Conservation (phyloP, 805 yeast genomes). For the Kurtzmaniella cleridarum region DNA sequence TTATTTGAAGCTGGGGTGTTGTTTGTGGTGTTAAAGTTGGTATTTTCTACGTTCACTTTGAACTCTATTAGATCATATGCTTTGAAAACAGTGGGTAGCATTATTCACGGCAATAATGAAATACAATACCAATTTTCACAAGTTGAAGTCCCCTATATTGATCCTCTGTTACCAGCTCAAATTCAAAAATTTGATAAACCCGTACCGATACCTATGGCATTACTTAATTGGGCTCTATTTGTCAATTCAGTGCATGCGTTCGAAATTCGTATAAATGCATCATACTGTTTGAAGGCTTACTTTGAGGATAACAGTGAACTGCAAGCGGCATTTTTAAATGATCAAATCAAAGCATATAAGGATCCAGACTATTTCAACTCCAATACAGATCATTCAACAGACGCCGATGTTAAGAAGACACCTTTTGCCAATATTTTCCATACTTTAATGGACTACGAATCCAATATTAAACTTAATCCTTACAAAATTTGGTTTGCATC, state of each 20-base stretch:
- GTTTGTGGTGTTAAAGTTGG: slow-evolving; percentile 59
- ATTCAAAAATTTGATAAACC: slow-evolving; percentile 26
- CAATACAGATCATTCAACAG: slow-evolving; percentile 4
- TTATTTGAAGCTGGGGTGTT: slow-evolving; percentile 60
- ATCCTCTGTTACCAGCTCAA: slow-evolving; percentile 56
- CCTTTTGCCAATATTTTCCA: slow-evolving; percentile 61
- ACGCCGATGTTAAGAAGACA: slow-evolving; percentile 16
- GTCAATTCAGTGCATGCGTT: slow-evolving; percentile 81
- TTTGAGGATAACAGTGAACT: slow-evolving; percentile 60
- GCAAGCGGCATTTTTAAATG: slow-evolving; percentile 55
- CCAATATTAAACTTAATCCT: slow-evolving; percentile 63
- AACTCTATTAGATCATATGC: slow-evolving; percentile 63
- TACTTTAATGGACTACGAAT: slow-evolving; percentile 71
- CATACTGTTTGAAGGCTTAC: slow-evolving; percentile 60
- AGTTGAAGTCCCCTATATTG: slow-evolving; percentile 89
- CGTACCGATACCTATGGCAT: slow-evolving; percentile 68
- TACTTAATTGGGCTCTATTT: slow-evolving; percentile 76
- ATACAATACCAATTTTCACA: slow-evolving; percentile 69
- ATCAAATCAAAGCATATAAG: slow-evolving; percentile 49
- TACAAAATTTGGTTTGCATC: slow-evolving; percentile 83
- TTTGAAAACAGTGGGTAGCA: slow-evolving; percentile 68
- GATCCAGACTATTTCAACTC: slow-evolving; percentile 18
- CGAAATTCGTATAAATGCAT: slow-evolving; percentile 73
- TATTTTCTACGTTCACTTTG: slow-evolving; percentile 63
- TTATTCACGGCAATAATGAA: slow-evolving; percentile 60